These are phyloP conservation scores for Limonomyces culmigenus DNA, from an alignment of 1,284 basidiomycete genomes.

Conservation along the genomic window DNA sequence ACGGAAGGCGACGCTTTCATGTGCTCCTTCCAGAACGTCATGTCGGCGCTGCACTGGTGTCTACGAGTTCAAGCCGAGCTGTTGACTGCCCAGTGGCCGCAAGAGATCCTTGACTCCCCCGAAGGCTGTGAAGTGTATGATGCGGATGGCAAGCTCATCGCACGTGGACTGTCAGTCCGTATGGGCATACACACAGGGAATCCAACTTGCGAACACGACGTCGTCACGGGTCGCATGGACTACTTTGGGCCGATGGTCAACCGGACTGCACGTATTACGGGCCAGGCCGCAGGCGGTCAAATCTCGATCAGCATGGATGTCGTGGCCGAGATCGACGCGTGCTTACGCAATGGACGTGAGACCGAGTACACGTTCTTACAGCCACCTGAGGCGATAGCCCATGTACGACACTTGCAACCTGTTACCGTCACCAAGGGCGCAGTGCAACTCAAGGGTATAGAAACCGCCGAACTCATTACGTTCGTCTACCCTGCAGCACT, in stretches of 20 bases:
- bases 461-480: constrained; percentile 77
- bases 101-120: constrained; percentile 85
- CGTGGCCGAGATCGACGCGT: constrained; percentile 65
- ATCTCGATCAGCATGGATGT: constrained; percentile 90
- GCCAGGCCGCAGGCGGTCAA: constrained; percentile 82
- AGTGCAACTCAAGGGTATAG: constrained; percentile 85
- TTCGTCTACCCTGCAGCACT: constrained; percentile 72
- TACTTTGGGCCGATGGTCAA: constrained; percentile 94
- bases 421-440: constrained; percentile 73
- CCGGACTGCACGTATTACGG: constrained; percentile 75
- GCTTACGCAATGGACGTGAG: constrained; percentile 34
- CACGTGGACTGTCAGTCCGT: constrained; percentile 83
- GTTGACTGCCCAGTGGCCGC: constrained; percentile 81
- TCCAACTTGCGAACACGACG: constrained; percentile 87
- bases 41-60: constrained; percentile 84
- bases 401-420: constrained; percentile 62
- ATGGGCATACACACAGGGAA: constrained; percentile 96
- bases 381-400: constrained; percentile 42
- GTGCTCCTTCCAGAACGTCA: constrained; percentile 88
- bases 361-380: constrained; percentile 42
- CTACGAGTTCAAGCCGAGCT: constrained; percentile 80
- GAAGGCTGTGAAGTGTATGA: constrained; percentile 81
- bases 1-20: constrained; percentile 99
- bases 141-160: constrained; percentile 51
- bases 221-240: constrained; percentile 94